A percentile compares a stretch with the other conserved stretches of the same genome.
Evolutionary conservation across 73 alveolate genomes (phyloP).

Genomic region (Urostyla sp.): DNA sequence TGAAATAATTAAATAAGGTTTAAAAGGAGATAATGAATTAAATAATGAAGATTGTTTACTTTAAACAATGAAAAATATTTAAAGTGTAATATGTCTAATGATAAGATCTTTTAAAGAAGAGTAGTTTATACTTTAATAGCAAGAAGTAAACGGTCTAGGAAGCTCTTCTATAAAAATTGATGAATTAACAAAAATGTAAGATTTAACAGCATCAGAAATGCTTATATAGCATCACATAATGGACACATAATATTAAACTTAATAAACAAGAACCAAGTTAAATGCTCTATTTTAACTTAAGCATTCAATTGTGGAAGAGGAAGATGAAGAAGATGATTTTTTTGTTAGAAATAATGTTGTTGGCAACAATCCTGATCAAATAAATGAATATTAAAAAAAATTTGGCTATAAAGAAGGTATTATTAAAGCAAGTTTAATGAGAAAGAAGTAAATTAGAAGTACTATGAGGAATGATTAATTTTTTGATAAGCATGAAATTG

Average conservation of each 20-base stretch:
- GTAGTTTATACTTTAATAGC: too few relatives aligned
- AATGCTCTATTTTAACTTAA: too few relatives aligned
- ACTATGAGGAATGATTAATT: constrained; percentile 23
- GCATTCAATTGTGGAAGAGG: constrained; percentile 28
- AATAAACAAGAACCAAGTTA: too few relatives aligned
- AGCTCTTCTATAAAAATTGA: too few relatives aligned
- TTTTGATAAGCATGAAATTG: background rate
- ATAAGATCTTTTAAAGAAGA: constrained; percentile 41
- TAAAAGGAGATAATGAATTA: constrained; percentile 2
- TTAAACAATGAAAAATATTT: constrained; percentile 17
- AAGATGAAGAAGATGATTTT: constrained; percentile 36
- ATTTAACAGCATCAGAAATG: too few relatives aligned
- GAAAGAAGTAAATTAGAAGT: constrained; percentile 38
- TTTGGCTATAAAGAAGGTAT: background rate
- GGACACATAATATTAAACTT: too few relatives aligned
- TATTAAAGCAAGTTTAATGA: constrained; percentile 24
- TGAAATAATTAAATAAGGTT: constrained; percentile 30
- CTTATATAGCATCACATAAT: too few relatives aligned
- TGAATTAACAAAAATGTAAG: too few relatives aligned
- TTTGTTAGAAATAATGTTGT: background rate
- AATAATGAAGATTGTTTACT: constrained; percentile 34
- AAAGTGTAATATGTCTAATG: constrained; percentile 3
- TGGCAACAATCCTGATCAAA: background rate
- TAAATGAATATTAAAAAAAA: background rate
- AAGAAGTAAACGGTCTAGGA: too few relatives aligned